A percentile compares a stretch with the other conserved stretches of the same genome.
phyloP scores from a whole-genome alignment of 768 basidiomycete species.

The Paxillus rubicundulus region DNA sequence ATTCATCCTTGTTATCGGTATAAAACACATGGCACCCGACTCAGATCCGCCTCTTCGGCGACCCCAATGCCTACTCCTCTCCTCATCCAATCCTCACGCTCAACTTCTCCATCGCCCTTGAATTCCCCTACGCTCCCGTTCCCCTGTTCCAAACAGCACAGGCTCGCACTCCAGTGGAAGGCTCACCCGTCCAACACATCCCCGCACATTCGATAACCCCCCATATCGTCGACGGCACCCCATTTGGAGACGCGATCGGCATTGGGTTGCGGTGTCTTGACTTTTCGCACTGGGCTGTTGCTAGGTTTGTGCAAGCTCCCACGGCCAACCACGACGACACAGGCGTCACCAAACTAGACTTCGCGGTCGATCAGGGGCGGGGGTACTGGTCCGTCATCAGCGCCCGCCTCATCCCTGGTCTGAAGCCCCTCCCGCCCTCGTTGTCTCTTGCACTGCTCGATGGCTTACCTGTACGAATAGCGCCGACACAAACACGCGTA shows the following conservation, averaged over 20 bases:
- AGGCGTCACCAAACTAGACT: neutral
- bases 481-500: constrained; percentile 61
- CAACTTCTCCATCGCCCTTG: constrained; percentile 45
- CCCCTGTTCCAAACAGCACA: too few relatives aligned
- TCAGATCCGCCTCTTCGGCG: constrained; percentile 83
- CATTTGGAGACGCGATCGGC: constrained; percentile 71
- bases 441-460: constrained; percentile 19
- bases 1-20: too few relatives aligned
- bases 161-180: neutral
- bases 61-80: constrained; percentile 46
- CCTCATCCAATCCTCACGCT: constrained; percentile 56
- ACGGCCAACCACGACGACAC: too few relatives aligned
- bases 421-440: constrained; percentile 8
- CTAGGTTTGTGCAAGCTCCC: too few relatives aligned
- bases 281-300: constrained; percentile 1
- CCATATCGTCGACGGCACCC: constrained; percentile 72
- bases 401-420: constrained; percentile 8
- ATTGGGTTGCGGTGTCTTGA: constrained; percentile 53
- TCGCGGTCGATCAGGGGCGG: constrained; percentile 6
- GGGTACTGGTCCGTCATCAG: constrained; percentile 55
- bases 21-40: neutral
- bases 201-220: constrained; percentile 54
- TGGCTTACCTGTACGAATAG: constrained; percentile 37
- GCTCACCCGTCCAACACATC: constrained; percentile 38
- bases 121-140: constrained; percentile 17